A percentile compares a stretch with the other conserved stretches of the same genome.
These are phyloP conservation scores for Cercospora beticola DNA, from an alignment of 2,329 filamentous ascomycete genomes.

Conservation along the genomic window DNA sequence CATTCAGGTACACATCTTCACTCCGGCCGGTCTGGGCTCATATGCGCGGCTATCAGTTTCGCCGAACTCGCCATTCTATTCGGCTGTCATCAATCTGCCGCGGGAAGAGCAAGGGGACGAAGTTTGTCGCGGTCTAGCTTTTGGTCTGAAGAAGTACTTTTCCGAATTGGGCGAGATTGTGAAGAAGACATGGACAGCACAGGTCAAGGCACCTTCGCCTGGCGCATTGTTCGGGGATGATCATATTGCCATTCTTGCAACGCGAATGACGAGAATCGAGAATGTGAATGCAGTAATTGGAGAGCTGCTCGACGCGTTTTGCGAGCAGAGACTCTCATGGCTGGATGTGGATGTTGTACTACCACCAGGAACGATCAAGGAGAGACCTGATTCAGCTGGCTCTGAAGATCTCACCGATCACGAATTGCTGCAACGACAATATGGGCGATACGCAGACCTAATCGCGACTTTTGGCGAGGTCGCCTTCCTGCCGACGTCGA, in stretches of 20 bases:
- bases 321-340: slow-evolving; percentile 79
- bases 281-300: slow-evolving; percentile 70
- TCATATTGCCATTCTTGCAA: slow-evolving; percentile 87
- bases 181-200: slow-evolving; percentile 66
- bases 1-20: slow-evolving; percentile 91
- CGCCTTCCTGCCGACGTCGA: slow-evolving; percentile 82
- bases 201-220: slow-evolving; percentile 52
- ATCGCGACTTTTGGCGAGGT: slow-evolving; percentile 79
- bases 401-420: slow-evolving; percentile 34
- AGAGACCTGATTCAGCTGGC: slow-evolving; percentile 27
- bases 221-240: slow-evolving; percentile 81
- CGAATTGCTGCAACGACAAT: slow-evolving; percentile 59
- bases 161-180: slow-evolving; percentile 75
- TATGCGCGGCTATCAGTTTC: slow-evolving; percentile 91
- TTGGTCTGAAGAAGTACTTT: slow-evolving; percentile 93
- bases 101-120: slow-evolving; percentile 96
- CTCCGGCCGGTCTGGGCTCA: slow-evolving; percentile 81
- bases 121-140: slow-evolving; percentile 83
- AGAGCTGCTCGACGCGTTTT: slow-evolving; percentile 72
- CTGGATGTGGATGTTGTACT: slow-evolving; percentile 85
- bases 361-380: slow-evolving; percentile 68
- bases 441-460: slow-evolving; percentile 73
- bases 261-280: slow-evolving; percentile 78
- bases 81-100: slow-evolving; percentile 83
- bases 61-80: slow-evolving; percentile 86